phyloP scores from a whole-genome alignment of 2,329 filamentous ascomycete species.

The Huntiella decipiens region DNA sequence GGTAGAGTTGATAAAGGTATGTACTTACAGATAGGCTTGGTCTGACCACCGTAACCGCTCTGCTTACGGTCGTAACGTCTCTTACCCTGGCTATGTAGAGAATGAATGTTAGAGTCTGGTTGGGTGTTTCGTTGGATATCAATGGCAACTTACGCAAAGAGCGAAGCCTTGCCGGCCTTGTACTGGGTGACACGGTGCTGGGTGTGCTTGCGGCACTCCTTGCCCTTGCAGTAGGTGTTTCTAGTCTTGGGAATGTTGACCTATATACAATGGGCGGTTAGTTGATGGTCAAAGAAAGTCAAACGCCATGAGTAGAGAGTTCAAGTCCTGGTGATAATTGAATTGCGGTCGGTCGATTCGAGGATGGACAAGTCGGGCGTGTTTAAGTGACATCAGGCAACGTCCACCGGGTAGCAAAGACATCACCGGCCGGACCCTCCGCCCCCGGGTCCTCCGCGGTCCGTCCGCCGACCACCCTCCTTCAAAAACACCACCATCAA shows the following conservation, averaged over 20 bases:
- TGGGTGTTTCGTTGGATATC: neutral
- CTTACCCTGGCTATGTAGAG: slow-evolving; percentile 57
- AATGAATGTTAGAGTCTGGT: slow-evolving; percentile 2
- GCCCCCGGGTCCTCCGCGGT: no score
- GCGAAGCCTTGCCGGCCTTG: slow-evolving; percentile 91
- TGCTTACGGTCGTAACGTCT: slow-evolving; percentile 99
- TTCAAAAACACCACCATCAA: neutral
- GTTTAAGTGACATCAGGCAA: neutral
- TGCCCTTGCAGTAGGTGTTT: slow-evolving; percentile 95
- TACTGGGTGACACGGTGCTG: slow-evolving; percentile 91
- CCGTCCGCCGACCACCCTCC: no score
- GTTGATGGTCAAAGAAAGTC: no score
- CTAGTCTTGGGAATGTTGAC: slow-evolving; percentile 98
- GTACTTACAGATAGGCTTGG: slow-evolving; percentile 65
- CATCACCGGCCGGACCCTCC: no score
- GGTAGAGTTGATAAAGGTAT: neutral
- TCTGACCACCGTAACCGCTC: slow-evolving; percentile 99
- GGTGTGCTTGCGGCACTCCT: slow-evolving; percentile 80
- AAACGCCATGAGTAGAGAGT: no score
- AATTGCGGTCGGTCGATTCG: no score
- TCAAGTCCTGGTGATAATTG: no score
- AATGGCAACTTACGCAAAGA: slow-evolving; percentile 42
- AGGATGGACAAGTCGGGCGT: neutral
- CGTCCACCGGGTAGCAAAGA: neutral
- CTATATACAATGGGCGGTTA: slow-evolving; percentile 23